phyloP scores from a whole-genome alignment of 78 protist genomes.

The Guillardia theta region DNA sequence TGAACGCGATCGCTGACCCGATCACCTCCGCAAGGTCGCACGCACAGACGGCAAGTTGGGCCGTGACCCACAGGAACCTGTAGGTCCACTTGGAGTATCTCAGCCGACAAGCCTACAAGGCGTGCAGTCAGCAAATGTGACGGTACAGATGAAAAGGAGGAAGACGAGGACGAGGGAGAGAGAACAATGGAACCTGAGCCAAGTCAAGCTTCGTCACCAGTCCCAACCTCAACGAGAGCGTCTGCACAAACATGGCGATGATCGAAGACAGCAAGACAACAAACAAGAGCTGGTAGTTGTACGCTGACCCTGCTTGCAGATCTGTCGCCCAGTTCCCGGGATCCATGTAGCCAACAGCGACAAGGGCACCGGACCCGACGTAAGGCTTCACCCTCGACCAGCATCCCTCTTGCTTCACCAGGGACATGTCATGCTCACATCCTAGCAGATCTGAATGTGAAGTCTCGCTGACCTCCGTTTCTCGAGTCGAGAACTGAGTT shows the following conservation, averaged over 20 bases:
- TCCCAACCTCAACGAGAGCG: background rate
- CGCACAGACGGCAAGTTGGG: background rate
- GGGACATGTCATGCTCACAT: too few species aligned
- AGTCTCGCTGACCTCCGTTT: too few species aligned
- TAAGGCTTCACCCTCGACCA: too few species aligned
- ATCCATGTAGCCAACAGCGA: slow-evolving; percentile 24
- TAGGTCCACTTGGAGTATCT: background rate
- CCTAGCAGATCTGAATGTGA: too few species aligned
- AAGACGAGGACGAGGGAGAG: too few species aligned
- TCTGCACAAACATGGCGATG: background rate
- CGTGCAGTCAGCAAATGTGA: background rate
- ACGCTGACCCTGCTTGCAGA: background rate
- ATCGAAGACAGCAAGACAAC: background rate
- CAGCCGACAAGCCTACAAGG: background rate
- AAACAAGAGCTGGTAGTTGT: background rate
- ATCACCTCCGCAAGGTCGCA: slow-evolving; percentile 34
- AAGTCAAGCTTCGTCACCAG: background rate
- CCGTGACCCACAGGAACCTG: background rate
- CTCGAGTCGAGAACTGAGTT: too few species aligned
- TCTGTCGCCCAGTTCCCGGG: slow-evolving; percentile 36
- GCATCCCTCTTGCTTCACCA: too few species aligned
- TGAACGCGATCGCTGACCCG: background rate
- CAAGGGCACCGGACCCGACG: background rate
- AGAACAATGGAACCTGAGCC: background rate
- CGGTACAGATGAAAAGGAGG: too few species aligned